phyloP scores from a whole-genome alignment of 2,329 filamentous ascomycete species.

The Monosporascus sp. region DNA sequence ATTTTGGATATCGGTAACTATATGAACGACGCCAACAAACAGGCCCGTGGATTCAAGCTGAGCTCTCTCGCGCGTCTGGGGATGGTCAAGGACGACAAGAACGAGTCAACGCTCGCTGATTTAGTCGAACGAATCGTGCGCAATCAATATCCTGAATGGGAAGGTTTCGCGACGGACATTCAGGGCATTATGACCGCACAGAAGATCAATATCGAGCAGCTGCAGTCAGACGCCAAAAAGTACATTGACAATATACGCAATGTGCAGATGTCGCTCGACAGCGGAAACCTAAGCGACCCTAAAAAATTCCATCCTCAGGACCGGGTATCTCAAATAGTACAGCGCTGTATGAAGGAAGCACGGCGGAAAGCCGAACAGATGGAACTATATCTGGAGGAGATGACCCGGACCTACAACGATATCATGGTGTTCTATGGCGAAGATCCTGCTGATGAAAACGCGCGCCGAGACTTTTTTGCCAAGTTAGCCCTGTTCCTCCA shows the following conservation, averaged over 20 bases:
- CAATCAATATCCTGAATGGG: conserved; percentile 95
- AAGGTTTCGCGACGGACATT: conserved; percentile 82
- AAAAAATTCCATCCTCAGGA: conserved; percentile 98
- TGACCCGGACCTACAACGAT: conserved; percentile 84
- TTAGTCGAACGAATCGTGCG: conserved; percentile 94
- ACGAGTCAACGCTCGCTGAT: conserved; percentile 92
- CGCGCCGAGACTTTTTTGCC: conserved; percentile 89
- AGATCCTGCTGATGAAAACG: conserved; percentile 84
- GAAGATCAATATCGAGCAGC: conserved; percentile 92
- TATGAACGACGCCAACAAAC: conserved; percentile 99
- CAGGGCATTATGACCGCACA: conserved; percentile 69
- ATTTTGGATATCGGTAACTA: conserved; percentile 99
- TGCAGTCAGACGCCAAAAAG: conserved; percentile 78
- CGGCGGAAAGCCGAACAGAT: conserved; percentile 93
- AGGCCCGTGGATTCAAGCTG: conserved; percentile 95
- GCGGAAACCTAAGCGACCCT: conserved; percentile 88
- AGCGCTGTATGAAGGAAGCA: conserved; percentile 94
- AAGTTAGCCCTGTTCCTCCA: conserved; percentile 86
- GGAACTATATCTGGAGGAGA: conserved; percentile 88
- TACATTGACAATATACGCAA: conserved; percentile 96
- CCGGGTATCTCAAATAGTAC: conserved; percentile 84
- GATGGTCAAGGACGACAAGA: conserved; percentile 99
- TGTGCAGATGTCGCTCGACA: conserved; percentile 85
- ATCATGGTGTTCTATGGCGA: conserved; percentile 97
- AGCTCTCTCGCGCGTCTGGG: conserved; percentile 86